These are phyloP conservation scores for Aspergillus leporis DNA, from an alignment of 495 filamentous ascomycete species.

Conservation along the genomic window DNA sequence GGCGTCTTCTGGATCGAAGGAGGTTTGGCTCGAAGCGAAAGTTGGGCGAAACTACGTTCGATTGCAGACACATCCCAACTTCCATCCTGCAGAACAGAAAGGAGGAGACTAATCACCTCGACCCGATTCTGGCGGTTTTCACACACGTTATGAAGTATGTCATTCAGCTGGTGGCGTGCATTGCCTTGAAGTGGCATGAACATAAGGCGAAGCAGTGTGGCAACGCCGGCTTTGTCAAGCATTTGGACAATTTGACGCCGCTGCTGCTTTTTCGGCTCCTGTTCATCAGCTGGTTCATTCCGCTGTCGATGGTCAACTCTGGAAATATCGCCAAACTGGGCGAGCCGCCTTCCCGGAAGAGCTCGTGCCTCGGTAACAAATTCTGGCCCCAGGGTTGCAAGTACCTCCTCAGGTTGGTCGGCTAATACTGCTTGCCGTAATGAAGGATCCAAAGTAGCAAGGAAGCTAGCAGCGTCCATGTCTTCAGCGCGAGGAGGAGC, in stretches of 20 bases:
- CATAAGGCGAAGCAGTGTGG: constrained; percentile 92
- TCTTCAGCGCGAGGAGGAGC: constrained; percentile 63
- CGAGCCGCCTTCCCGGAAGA: constrained; percentile 59
- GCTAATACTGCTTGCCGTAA: constrained; percentile 84
- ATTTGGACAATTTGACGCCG: constrained; percentile 87
- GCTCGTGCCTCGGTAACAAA: constrained; percentile 84
- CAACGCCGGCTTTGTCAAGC: constrained; percentile 93
- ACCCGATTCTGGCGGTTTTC: constrained; percentile 92
- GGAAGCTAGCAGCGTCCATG: constrained; percentile 90
- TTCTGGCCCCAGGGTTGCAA: constrained; percentile 81
- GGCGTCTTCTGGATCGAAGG: constrained; percentile 73
- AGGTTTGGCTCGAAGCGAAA: constrained; percentile 88
- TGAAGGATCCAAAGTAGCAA: constrained; percentile 83
- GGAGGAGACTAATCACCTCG: constrained; percentile 89
- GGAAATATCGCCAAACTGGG: constrained; percentile 58
- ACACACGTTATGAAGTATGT: constrained; percentile 84
- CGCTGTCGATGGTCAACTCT: constrained; percentile 47
- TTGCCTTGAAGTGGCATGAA: constrained; percentile 89
- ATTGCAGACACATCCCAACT: constrained; percentile 90
- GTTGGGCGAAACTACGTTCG: constrained; percentile 89
- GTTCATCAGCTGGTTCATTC: constrained; percentile 39
- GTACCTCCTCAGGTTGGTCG: constrained; percentile 86
- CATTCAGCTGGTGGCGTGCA: constrained; percentile 75
- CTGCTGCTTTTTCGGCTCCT: constrained; percentile 65
- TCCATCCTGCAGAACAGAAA: constrained; percentile 96